phyloP scores from a whole-genome alignment of 1,139 yeast genomes.

The Nadsonia commutata region DNA sequence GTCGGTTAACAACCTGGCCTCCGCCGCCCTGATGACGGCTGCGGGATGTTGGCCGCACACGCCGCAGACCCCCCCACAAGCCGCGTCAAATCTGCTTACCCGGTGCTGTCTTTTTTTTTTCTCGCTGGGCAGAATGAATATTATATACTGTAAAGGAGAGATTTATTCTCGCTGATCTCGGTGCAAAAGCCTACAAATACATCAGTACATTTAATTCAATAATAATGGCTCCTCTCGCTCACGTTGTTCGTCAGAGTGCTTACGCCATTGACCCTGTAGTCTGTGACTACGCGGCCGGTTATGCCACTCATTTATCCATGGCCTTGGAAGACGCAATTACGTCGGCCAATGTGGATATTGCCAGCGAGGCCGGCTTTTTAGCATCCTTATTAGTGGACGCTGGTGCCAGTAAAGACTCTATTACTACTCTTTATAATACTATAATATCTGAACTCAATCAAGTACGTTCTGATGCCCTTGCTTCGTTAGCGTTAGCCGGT shows the following conservation, averaged over 20 bases:
- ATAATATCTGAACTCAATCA: constrained; percentile 36
- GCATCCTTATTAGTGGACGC: constrained; percentile 55
- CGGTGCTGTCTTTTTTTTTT: too few relatives aligned
- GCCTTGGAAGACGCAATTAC: constrained; percentile 73
- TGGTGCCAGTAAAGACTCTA: constrained; percentile 53
- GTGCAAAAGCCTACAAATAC: too few relatives aligned
- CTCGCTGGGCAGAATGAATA: too few relatives aligned
- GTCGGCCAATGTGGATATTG: constrained; percentile 47
- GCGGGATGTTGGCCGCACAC: too few relatives aligned
- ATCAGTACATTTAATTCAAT: too few relatives aligned
- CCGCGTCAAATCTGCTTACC: too few relatives aligned
- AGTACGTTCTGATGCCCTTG: constrained; percentile 34
- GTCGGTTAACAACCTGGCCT: too few relatives aligned
- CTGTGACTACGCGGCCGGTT: constrained; percentile 83
- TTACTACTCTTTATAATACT: constrained; percentile 32
- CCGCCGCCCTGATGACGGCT: too few relatives aligned
- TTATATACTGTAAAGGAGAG: too few relatives aligned
- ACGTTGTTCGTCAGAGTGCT: constrained; percentile 69
- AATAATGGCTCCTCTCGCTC: constrained; percentile 7
- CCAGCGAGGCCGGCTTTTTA: constrained; percentile 52
- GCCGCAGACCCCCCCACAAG: too few relatives aligned
- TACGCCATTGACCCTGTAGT: constrained; percentile 83
- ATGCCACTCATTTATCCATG: constrained; percentile 59
- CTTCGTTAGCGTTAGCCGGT: constrained; percentile 36
- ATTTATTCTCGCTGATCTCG: too few relatives aligned